Evolutionary conservation across 176 grass and related monocot species (phyloP).

Genomic region (Triticum timopheevii): DNA sequence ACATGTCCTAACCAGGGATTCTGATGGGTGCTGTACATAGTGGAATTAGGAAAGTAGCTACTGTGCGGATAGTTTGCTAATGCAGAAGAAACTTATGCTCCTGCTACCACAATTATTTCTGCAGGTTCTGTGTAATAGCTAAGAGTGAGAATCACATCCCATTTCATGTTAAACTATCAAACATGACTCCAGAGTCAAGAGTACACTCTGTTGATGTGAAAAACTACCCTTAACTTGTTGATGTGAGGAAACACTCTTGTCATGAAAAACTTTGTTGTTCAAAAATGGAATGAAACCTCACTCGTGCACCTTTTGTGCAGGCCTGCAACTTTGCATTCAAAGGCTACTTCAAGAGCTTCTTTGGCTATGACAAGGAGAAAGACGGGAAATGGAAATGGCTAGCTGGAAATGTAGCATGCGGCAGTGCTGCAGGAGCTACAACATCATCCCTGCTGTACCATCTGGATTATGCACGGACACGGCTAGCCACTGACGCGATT

Average conservation of each 20-base stretch:
- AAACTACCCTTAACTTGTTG: background rate
- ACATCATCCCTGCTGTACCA: slow-evolving; percentile 85
- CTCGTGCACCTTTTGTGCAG: slow-evolving; percentile 36
- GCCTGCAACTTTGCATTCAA: slow-evolving; percentile 97
- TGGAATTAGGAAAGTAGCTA: background rate
- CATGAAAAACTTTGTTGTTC: background rate
- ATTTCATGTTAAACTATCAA: slow-evolving; percentile 6
- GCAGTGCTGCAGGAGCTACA: slow-evolving; percentile 80
- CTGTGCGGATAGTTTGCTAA: background rate
- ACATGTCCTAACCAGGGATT: background rate
- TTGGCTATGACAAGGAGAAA: slow-evolving; percentile 64
- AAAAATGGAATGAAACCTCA: background rate
- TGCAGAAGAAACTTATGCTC: background rate
- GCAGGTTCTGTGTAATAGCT: slow-evolving; percentile 1
- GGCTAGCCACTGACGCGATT: slow-evolving; percentile 80
- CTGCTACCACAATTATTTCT: background rate
- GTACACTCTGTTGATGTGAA: background rate
- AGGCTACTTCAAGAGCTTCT: slow-evolving; percentile 84
- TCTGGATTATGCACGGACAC: slow-evolving; percentile 82
- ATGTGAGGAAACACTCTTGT: background rate
- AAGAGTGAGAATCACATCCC: background rate
- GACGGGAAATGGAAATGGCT: slow-evolving; percentile 65
- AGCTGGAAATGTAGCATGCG: slow-evolving; percentile 77
- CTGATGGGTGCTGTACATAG: background rate
- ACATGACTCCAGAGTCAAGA: background rate